Base-by-base conservation (phyloP, 768 basidiomycete species). In the Rhizopogon vinicolor region DNA sequence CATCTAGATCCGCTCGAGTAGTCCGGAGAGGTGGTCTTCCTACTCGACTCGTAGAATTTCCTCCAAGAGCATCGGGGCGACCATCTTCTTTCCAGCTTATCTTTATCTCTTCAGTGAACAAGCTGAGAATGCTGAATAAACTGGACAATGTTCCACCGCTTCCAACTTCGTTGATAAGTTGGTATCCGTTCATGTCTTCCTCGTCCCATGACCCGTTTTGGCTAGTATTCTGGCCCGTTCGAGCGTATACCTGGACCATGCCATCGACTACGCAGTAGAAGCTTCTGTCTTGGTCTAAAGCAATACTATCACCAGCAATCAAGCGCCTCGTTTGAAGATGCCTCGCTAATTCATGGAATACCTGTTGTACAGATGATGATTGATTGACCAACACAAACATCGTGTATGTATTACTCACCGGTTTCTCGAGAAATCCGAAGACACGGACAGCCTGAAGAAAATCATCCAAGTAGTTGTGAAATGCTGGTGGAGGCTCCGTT, bases 181-280 rank as follows among this genome's bases (percentile, higher is more conserved):
- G 93, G 71, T 94, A 98, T 2, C 96, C 95, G 60, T 97, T 96
- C 82, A 91, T 89, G 51, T 91, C 86, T 64, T 91, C 90, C 52
- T 86, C 84, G 40, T 91, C 91, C 85, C 87, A 91, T 12, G 80
- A 72, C 41, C 81, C 82, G 53, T 79, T 79, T 51, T 72, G 75
- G 31, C 78, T 75, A 10, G 74, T 64, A 12, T 74, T 72, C 59
- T 81, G 78, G 5, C 82, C 84, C 0, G 86, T 84, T 56, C 83
- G 82, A 14, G 91, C 91, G 67, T 82, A 97, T 10, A 98, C 93
- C 65, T 99, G 93, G 13, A 96, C 96, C 58, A 82, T 89, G n/a
- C 97, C 97, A 68, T 99, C 97, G 33, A 98, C 88, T 35, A 99
- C 96, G 67, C 93, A 98, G 71, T 98, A 98, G 72, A 99, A 99